Base-by-base conservation (phyloP, 352 stramenopile species). In the Phytophthora pistaciae region DNA sequence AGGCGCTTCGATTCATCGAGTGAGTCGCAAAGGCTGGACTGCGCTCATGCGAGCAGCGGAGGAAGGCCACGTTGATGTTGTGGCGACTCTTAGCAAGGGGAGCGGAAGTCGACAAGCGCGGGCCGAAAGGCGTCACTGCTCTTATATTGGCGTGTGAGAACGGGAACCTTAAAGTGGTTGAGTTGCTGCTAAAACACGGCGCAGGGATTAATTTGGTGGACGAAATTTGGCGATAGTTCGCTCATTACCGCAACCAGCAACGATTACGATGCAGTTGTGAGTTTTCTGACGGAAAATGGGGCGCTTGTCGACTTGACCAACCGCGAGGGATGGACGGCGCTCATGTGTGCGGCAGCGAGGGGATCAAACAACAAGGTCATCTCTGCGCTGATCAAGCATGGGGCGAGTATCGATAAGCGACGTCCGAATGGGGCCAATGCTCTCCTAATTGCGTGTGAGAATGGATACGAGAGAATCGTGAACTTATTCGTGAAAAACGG, bases 171-270 rank as follows among this genome's bases (percentile, higher is more conserved):
- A 36, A 57, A 5, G 48, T 46, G 6, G 59, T 25, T 20, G 27
- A 52, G 29, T 4, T 36, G 3, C 46, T 66, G 6, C 6, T 58
- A 5, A 25, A n/a, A 9, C 10, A 56, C 38, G 48, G 48, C 16
- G 59, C 59, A 18, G 21, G 5, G n/a, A 57, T 57, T 52, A 49
- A 66, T 18, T 27, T 58, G n/a, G 29, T 23, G n/a, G 59, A 66
- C 40, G 59, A 66, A n/a, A 40, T 6, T 38, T 8, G 48, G 59
- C 10, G 33, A 33, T 21, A 58, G 25, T 3, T n/a, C 59, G 11
- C 48, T 66, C 1, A 57, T 38, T 16, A 23, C 10, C 9, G 59
- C 59, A 25, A 48, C 59, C 44, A 20, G 16, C 18, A 60, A 66
- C 18, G 60, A 52, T 8, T 52, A 60, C 18, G 29, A 18, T 14